Conservation (phyloP, 2,329 filamentous ascomycete species). For the Xylariaceae sp. region DNA sequence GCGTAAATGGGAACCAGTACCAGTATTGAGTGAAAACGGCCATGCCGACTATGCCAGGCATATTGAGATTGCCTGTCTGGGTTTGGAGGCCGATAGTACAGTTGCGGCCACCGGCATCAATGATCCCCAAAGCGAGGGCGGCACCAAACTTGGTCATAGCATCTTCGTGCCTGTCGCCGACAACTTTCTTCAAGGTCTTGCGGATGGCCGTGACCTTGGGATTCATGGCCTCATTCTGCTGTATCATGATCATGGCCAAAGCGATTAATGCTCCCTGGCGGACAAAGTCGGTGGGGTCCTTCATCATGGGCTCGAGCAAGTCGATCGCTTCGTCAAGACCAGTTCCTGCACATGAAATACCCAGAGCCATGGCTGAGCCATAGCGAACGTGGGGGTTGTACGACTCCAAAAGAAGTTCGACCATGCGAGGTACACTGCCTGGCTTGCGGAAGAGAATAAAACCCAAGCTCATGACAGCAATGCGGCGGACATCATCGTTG, state of each 20-base stretch:
- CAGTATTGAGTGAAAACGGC: constrained; percentile 98
- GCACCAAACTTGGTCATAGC: constrained; percentile 99
- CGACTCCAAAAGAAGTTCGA: constrained; percentile 94
- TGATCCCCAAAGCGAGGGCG: constrained; percentile 89
- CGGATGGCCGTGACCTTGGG: constrained; percentile 88
- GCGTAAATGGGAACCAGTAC: constrained; percentile 99
- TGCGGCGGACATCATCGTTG: constrained; percentile 92
- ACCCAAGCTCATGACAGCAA: constrained; percentile 94
- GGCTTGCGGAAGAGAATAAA: constrained; percentile 99
- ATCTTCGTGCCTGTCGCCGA: constrained; percentile 93
- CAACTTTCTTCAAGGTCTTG: constrained; percentile 90
- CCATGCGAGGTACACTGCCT: constrained; percentile 95
- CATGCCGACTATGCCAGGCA: constrained; percentile 97
- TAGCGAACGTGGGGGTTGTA: constrained; percentile 99
- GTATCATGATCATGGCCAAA: constrained; percentile 97
- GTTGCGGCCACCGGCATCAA: constrained; percentile 95
- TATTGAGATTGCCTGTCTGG: constrained; percentile 96
- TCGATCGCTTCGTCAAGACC: constrained; percentile 95
- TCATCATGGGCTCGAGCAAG: constrained; percentile 97
- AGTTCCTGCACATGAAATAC: constrained; percentile 95
- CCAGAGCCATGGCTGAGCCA: constrained; percentile 95
- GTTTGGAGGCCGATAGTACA: constrained; percentile 98
- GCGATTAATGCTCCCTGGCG: constrained; percentile 93
- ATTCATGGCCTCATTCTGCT: constrained; percentile 98
- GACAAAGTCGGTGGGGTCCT: constrained; percentile 97